Evolutionary conservation across 176 grass and related monocot genomes (phyloP), one percentile per base, ranked within the genome.

Genomic region (Triticum aestivum): DNA sequence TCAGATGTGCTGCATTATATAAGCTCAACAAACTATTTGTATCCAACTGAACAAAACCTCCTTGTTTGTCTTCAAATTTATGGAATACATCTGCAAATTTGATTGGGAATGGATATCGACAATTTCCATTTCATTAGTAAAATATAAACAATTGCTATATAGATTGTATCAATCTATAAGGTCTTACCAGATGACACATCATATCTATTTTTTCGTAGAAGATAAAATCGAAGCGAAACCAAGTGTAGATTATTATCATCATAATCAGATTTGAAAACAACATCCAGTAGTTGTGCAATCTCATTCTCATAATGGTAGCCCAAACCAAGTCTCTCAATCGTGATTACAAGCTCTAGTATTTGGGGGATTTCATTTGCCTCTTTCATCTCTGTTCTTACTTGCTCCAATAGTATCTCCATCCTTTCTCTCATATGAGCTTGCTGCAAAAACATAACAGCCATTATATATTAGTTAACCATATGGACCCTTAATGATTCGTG

Each of bases 1-100:
- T 59, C 2, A 78, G 10, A 35, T 81, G 74, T 54, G 78, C 21
- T 3, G 85, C 80, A 21, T 81, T 87, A 9, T 87, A 81, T 39
- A 87, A 87, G 69, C 58, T 87, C 52, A 87, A 51, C 5, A 75
- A 35, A 2, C 86, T 75, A 49, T 4, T 87, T 5, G 6, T 75
- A 5, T 87, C 69, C 15, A 11, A 13, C 4, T 6, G 6, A 14
- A 8, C 1, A 52, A 87, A 87, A 9, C 26, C 37, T 11, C 85
- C 78, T 14, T 87, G 39, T 29, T 87, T 51, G 17, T 37, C 33
- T 87, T 75, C 6, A 26, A 75, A 87, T 8, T 74, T 81, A 17
- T 39, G 41, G 64, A 87, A 78, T 35, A 83, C 80, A 35, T 88
- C 79, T 88, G 61, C 62, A 77, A 77, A 61, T 5, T 42, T 41